Evolutionary conservation across 345 rosid species (phyloP).

Genomic region (Kernera saxatilis): DNA sequence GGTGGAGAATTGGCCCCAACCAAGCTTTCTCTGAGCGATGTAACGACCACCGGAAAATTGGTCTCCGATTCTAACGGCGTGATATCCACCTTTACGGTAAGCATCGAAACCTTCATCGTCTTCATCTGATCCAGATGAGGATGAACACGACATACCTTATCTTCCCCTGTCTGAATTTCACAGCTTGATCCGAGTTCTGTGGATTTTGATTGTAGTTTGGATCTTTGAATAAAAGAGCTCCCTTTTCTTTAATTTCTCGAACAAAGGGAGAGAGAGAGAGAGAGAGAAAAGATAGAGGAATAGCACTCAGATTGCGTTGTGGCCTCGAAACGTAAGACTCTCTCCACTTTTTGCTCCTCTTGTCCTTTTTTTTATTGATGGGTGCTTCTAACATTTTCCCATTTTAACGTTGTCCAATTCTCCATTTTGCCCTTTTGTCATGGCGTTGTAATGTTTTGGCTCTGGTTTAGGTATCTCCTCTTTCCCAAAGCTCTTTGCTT

Average conservation of each 20-base stretch:
- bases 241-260: conserved; percentile 1
- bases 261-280: neutral
- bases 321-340: conserved; percentile 24
- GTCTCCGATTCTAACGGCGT: conserved; percentile 92
- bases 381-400: conserved; percentile 27
- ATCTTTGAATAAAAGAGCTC: conserved; percentile 24
- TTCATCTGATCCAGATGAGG: conserved; percentile 92
- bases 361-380: conserved; percentile 18
- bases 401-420: conserved; percentile 8
- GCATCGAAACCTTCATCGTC: conserved; percentile 91
- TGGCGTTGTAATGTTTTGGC: neutral
- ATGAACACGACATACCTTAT: conserved; percentile 62
- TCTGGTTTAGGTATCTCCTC: neutral
- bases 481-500: neutral
- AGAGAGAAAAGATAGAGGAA: conserved; percentile 11
- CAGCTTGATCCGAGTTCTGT: neutral
- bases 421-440: conserved; percentile 27
- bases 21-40: conserved; percentile 92
- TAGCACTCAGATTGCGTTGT: conserved; percentile 26
- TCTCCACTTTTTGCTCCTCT: conserved; percentile 35
- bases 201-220: conserved; percentile 20
- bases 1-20: conserved; percentile 99
- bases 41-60: conserved; percentile 79
- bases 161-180: conserved; percentile 14
- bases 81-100: conserved; percentile 96